Base-by-base conservation (phyloP, 2,329 filamentous ascomycete species). In the Corynespora cassiicola region DNA sequence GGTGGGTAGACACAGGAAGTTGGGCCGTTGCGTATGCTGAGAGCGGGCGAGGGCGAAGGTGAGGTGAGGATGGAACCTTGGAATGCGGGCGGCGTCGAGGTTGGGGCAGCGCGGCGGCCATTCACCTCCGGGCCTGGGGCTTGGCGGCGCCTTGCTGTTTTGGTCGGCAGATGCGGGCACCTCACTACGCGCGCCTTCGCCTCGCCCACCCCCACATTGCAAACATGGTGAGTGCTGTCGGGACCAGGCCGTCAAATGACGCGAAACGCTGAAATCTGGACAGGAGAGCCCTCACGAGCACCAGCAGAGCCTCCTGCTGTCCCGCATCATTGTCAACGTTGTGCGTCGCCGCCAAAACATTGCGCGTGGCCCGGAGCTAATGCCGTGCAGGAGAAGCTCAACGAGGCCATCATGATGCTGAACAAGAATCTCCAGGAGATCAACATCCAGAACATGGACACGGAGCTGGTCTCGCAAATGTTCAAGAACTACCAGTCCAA, bases 401-500 rank as follows among this genome's bases (percentile, higher is more conserved):
- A 99, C 58, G 94, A 97, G 71, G 87, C 94, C 2, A 81, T 97
- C 36, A 83, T 94, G 72, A 85, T 92, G 34, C 82, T 97, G 79
- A 99, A 97, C 72, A 95, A 90, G 70, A 88, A 83, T 32, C 84
- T 99, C 1, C 56, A 96, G 88, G 92, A 97, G 54, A 96, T 97
- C 78, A 97, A 97, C 63, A 86, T 96, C 39, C 88, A 96, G 61
- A 99, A 97, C 69, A 96, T 97, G 90, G 95, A 99, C 64, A 90
- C 96, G 22, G 94, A 97, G 73, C 80, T 97, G 3, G 94, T 97
- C 5, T 91, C 92, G 1, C 92, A 97, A 66, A 99, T 99, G 94
- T 99, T 97, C 78, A 96, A 97, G 75, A 99, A 97, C 72, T 99
- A 99, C 68, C 91, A 96, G 69, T 96, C 90, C 8, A 99, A 97